Evolutionary conservation across 768 basidiomycete genomes (phyloP).

Genomic region (Termitomyces sp.): DNA sequence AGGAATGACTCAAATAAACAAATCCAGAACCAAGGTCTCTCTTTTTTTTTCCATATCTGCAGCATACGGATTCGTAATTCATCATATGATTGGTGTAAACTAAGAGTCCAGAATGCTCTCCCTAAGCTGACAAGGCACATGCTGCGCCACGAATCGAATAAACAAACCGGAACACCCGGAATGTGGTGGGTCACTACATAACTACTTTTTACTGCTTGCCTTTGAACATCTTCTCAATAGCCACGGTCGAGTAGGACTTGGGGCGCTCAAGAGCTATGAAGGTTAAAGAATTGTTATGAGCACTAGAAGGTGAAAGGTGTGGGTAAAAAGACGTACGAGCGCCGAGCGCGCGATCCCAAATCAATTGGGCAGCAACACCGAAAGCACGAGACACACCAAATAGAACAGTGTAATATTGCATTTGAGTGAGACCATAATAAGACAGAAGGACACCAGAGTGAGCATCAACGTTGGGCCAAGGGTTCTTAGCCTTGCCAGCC

Average conservation of each 20-base stretch:
- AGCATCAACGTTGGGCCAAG: conserved; percentile 96
- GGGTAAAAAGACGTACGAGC: conserved; percentile 57
- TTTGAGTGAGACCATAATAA: conserved; percentile 82
- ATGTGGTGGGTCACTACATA: not conserved
- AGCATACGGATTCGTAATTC: not conserved
- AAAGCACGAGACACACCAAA: conserved; percentile 97
- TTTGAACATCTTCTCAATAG: conserved; percentile 76
- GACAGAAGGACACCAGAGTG: conserved; percentile 90
- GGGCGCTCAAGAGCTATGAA: conserved; percentile 76
- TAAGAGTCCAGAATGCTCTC: conserved; percentile 1
- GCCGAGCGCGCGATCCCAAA: conserved; percentile 92
- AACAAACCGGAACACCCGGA: not conserved
- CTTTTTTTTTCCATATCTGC: not conserved
- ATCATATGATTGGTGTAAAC: not conserved
- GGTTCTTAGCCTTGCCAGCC: conserved; percentile 92
- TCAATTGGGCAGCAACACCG: conserved; percentile 83
- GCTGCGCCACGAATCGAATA: not conserved
- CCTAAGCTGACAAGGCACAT: not conserved
- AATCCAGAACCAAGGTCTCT: not conserved
- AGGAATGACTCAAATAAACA: not conserved
- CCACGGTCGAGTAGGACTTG: conserved; percentile 83
- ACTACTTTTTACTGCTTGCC: conserved; percentile 32
- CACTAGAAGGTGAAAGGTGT: not conserved
- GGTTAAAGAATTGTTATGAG: not conserved
- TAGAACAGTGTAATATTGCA: conserved; percentile 96